These are phyloP conservation scores for Mycotypha africana DNA, from an alignment of 371 early-diverging fungal species.

Conservation along the genomic window DNA sequence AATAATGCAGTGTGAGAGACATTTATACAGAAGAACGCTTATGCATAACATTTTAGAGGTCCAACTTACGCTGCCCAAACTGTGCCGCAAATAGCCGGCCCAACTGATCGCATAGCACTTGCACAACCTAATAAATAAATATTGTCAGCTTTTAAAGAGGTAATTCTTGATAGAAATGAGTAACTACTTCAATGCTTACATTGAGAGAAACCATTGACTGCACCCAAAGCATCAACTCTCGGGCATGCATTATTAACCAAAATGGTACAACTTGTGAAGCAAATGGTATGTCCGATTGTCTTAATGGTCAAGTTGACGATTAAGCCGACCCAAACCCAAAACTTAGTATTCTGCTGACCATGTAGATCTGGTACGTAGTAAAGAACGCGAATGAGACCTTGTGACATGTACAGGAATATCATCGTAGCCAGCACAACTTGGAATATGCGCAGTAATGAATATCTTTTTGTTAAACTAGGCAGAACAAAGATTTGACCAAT, in stretches of 20 bases:
- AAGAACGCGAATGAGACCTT: constrained; percentile 28
- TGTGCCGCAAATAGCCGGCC: constrained; percentile 40
- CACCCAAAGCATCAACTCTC: constrained; percentile 24
- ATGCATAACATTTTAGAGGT: neutral
- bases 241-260: constrained; percentile 33
- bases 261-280: constrained; percentile 30
- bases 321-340: constrained; percentile 44
- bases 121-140: constrained; percentile 24
- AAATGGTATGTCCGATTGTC: constrained; percentile 29
- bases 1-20: neutral
- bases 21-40: too few relatives aligned
- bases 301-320: constrained; percentile 22
- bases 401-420: constrained; percentile 37
- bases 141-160: neutral
- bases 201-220: constrained; percentile 38
- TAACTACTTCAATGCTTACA: constrained; percentile 20
- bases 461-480: constrained; percentile 40
- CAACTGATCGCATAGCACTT: constrained; percentile 35
- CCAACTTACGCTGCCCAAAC: constrained; percentile 37
- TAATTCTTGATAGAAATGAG: neutral
- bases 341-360: constrained; percentile 26
- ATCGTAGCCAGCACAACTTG: constrained; percentile 33
- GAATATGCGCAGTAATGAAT: constrained; percentile 48
- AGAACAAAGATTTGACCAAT: constrained; percentile 55
- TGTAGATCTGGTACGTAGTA: constrained; percentile 24